Base-by-base conservation (phyloP, 257 asterid genomes). In the Galeopsis tetrahit region DNA sequence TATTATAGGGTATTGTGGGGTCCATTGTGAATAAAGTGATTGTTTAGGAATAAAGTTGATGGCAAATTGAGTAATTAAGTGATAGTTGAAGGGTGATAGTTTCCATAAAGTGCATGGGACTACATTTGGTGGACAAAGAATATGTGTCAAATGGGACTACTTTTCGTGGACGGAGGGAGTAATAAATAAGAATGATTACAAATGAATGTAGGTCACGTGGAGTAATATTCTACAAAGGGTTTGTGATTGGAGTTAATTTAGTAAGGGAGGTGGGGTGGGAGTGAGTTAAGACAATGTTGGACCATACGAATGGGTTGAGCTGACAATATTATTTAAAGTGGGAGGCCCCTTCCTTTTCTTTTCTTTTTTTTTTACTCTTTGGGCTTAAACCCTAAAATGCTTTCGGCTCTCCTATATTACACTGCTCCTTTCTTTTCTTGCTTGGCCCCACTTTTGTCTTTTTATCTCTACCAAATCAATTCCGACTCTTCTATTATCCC, bases 251-350 rank as follows among this genome's bases (percentile, higher is more conserved):
- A 58, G 64, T 69, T 61, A 52, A 80, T 43, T 76, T 10, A 78
- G 74, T 51, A 38, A 53, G 70, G 42, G 55, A 15, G 56, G 56
- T 49, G 31, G 56, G 56, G 7, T n/a, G 56, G 56, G 56, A 28
- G 56, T 15, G 40, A 80, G 34, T 81, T 75, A 73, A 75, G 72
- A 63, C 73, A 28, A 9, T 43, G 80, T 72, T 84, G 93, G 96
- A 85, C 93, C 90, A 84, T 71, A 53, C 38, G 42, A 66, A 66
- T 69, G 72, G 78, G 58, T 56, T 80, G 74, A 58, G 71, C 73
- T 78, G 81, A 64, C 77, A 65, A 57, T 7, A 10, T 2, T 51
- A 83, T 76, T 85, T 63, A 84, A 85, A 52, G 65, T 34, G 52
- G 58, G 69, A 2, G 53, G 87, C 68, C 85, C 88, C 88, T 76